A percentile compares a stretch with the other conserved stretches of the same genome.
Conservation (phyloP, 176 grass and related monocot genomes). For the Tuctoria greenei region DNA sequence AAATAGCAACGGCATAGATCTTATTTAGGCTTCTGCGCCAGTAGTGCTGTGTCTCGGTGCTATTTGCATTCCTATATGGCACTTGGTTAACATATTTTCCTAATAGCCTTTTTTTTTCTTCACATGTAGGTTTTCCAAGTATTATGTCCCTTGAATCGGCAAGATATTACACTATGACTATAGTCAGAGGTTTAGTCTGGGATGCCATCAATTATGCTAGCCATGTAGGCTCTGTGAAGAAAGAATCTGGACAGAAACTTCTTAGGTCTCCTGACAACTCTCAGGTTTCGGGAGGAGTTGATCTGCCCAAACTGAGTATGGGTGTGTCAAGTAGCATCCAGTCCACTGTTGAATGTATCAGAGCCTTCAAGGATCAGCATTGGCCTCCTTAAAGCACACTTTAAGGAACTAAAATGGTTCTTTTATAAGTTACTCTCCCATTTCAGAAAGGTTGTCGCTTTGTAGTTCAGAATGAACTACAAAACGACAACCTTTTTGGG, state of each 20-base stretch:
- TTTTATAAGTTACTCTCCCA: too few species aligned
- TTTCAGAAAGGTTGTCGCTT: too few species aligned
- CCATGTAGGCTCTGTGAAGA: neutral
- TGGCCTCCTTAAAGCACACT: constrained; percentile 40
- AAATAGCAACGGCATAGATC: neutral
- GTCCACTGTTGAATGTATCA: constrained; percentile 65
- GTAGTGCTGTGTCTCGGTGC: neutral
- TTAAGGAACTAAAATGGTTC: too few species aligned
- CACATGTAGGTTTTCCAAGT: constrained; percentile 48
- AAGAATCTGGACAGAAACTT: too few species aligned
- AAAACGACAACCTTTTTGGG: too few species aligned
- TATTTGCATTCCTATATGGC: neutral
- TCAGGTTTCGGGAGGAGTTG: constrained; percentile 36
- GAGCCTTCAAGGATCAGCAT: constrained; percentile 65
- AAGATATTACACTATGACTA: constrained; percentile 42
- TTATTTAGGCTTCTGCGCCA: neutral
- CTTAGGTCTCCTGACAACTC: too few species aligned
- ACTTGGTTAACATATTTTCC: constrained; percentile 27
- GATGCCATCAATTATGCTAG: constrained; percentile 50
- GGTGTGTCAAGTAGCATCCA: constrained; percentile 33
- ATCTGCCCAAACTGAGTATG: constrained; percentile 53
- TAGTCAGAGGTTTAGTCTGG: constrained; percentile 53
- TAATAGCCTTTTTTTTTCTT: neutral
- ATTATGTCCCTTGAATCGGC: constrained; percentile 49
- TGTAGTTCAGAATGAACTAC: too few species aligned